These are phyloP conservation scores for Hanseniaspora lachancei DNA, from an alignment of 805 yeast genomes.

Conservation along the genomic window DNA sequence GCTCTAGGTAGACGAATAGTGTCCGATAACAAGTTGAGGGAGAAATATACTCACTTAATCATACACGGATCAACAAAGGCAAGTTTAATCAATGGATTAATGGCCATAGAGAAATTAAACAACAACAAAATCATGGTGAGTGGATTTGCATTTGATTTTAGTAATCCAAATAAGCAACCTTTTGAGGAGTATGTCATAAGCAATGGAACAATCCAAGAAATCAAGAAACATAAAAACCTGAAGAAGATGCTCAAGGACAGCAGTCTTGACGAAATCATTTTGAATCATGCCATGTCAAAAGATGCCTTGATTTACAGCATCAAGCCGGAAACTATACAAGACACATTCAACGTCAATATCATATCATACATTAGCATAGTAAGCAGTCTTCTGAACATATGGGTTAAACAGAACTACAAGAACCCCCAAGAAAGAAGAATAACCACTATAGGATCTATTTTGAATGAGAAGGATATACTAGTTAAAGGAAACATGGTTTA, in stretches of 20 bases:
- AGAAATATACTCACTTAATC: not conserved
- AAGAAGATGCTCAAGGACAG: not conserved
- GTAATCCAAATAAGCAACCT: not conserved
- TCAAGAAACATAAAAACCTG: not conserved
- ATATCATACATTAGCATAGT: not conserved
- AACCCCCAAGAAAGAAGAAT: not conserved
- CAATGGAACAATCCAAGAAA: too few relatives aligned
- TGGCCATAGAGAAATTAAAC: not conserved
- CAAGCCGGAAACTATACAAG: not conserved
- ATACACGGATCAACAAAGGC: conserved; percentile 4
- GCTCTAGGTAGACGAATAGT: conserved; percentile 20
- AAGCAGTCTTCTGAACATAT: not conserved
- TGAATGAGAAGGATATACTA: not conserved
- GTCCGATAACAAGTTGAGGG: not conserved
- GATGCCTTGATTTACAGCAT: not conserved
- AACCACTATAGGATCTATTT: conserved; percentile 5
- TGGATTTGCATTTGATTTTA: conserved; percentile 1
- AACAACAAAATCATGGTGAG: not conserved
- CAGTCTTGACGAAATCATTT: not conserved
- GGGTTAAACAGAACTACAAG: not conserved
- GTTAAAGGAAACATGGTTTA: conserved; percentile 4
- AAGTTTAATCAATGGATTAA: not conserved
- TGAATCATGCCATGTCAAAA: conserved; percentile 7
- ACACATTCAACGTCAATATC: conserved; percentile 2
- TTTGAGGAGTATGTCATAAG: not conserved